These are phyloP conservation scores for Leccinum broughii DNA, from an alignment of 768 basidiomycete species.

Conservation along the genomic window DNA sequence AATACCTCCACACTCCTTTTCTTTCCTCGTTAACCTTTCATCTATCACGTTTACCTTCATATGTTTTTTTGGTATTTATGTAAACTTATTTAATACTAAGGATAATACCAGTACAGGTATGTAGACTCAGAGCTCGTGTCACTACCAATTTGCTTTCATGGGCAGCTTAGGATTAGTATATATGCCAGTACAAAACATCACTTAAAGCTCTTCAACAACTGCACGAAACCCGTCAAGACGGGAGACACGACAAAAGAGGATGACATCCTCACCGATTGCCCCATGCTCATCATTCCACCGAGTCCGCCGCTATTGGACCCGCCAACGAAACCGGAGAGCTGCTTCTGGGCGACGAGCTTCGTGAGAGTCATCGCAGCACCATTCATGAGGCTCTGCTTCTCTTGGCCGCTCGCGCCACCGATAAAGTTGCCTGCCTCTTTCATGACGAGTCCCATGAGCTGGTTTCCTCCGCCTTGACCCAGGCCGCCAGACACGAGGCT, in stretches of 20 bases:
- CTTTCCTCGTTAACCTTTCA: not conserved
- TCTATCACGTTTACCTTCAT: no score
- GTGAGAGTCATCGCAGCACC: conserved; percentile 84
- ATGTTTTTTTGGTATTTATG: no score
- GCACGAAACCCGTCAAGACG: not conserved
- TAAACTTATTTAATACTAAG: no score
- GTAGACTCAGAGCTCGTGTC: not conserved
- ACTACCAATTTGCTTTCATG: not conserved
- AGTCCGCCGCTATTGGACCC: conserved; percentile 74
- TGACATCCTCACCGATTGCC: conserved; percentile 42
- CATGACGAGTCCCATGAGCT: conserved; percentile 88
- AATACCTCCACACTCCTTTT: not conserved
- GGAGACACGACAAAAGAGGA: not conserved
- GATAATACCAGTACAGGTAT: not conserved
- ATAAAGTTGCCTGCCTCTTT: conserved; percentile 76
- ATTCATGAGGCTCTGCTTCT: conserved; percentile 82
- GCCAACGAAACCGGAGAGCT: conserved; percentile 43
- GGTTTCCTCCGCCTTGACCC: conserved; percentile 49
- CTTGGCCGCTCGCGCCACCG: conserved; percentile 57
- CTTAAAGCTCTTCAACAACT: conserved; percentile 21
- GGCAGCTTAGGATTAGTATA: not conserved
- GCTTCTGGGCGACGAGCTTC: conserved; percentile 76
- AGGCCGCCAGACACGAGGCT: conserved; percentile 31
- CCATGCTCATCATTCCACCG: conserved; percentile 51
- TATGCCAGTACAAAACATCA: not conserved